phyloP scores from a whole-genome alignment of 805 yeast genomes.

The Blastobotrys chiropterorum region DNA sequence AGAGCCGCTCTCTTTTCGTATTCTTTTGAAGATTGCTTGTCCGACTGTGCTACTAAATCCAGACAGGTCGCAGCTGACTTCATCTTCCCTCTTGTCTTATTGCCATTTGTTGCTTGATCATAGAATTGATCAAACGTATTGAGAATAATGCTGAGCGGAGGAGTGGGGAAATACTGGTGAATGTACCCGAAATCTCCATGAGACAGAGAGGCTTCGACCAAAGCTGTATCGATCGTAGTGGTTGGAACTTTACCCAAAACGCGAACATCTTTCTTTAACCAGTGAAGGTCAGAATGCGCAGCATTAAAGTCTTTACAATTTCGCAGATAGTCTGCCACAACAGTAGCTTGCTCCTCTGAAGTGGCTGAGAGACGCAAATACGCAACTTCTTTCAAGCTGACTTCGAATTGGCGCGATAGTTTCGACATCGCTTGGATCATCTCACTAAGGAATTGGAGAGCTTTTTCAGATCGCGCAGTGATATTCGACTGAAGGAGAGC shows the following conservation, averaged over 20 bases:
- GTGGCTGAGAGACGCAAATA: background rate
- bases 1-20: conserved; percentile 19
- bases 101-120: conserved; percentile 40
- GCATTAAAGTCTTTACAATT: conserved; percentile 15
- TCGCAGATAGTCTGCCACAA: conserved; percentile 2
- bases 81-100: conserved; percentile 35
- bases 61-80: conserved; percentile 31
- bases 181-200: conserved; percentile 24
- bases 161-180: conserved; percentile 1
- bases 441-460: background rate
- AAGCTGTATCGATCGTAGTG: conserved; percentile 10
- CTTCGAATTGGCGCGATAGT: background rate
- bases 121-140: conserved; percentile 37
- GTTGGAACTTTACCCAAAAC: conserved; percentile 9
- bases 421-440: background rate
- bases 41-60: conserved; percentile 14
- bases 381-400: background rate
- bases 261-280: background rate
- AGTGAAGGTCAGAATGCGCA: conserved; percentile 1
- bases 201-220: conserved; percentile 19
- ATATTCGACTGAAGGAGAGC: background rate
- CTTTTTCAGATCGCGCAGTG: background rate
- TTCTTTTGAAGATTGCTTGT: conserved; percentile 6
- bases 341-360: background rate
- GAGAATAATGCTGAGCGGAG: conserved; percentile 11